Base-by-base conservation (phyloP, 495 filamentous ascomycete species). In the Stereocaulon alpinum region DNA sequence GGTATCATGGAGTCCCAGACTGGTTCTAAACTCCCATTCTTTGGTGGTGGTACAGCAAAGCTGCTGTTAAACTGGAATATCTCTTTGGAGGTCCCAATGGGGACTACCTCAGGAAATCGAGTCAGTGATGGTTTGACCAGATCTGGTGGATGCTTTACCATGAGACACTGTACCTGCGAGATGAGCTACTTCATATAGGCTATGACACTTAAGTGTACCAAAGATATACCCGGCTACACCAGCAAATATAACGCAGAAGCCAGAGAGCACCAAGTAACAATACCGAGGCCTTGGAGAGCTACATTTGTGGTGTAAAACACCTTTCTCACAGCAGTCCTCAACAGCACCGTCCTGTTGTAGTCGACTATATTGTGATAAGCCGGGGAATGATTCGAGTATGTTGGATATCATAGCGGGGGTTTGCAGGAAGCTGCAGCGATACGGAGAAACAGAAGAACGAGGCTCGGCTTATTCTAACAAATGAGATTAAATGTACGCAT, bases 1-100 rank as follows among this genome's bases (percentile, higher is more conserved):
- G 65, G 65, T 11, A 67, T 59, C 37, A 67, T 42, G 22, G 63
- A 41, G 43, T 67, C 65, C 65, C 63, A 67, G 4, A 63, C 54
- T 12, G 65, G 63, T 52, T 67, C 63, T 37, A 37, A 30, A 6
- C 34, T 32, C 24, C 55, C 57, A 48, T 32, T 48, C 34, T 22
- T n/a, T 14, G 50, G 50, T 11, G 58, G 50, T 45, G 58, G 58
- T 17, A 22, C 20, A 4, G 50, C 58, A 32, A 60, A 60, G 30
- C 49, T 54, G 32, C 41, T 22, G 40, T 60, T 60, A 9, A 47
- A 60, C 20, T 27, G 40, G 40, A 60, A 51, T 51, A 30, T 32
- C 14, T n/a, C 4, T 14, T 6, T 51, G 4, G 48, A 20, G 11
- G 27, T n/a, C 4, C 48, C 48, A 29, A 51, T 51, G 11, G 48